A percentile compares a stretch with the other conserved stretches of the same genome.
Conservation (phyloP, 441 rosid genomes). For the Pelargonium fulgidum region DNA sequence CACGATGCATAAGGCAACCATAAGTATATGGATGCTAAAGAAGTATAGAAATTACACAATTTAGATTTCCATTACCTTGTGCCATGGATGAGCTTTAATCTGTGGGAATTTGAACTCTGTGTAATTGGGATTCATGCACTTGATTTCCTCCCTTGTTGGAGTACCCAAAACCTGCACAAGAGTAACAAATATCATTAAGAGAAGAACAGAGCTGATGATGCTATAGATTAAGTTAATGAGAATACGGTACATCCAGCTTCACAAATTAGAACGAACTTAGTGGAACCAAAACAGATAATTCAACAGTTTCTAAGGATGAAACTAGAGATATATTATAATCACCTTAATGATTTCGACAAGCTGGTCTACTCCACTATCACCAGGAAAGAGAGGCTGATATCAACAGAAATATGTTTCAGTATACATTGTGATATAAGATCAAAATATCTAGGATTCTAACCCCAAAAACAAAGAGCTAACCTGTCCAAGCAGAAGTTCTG, state of each 20-base stretch:
- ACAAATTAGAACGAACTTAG: no score
- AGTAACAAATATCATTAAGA: slow-evolving; percentile 4
- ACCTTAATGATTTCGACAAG: slow-evolving; percentile 97
- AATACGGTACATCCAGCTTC: no score
- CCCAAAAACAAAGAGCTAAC: slow-evolving; percentile 28
- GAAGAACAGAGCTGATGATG: background rate
- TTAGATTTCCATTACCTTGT: slow-evolving; percentile 34
- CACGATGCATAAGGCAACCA: slow-evolving; percentile 3
- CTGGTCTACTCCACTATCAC: slow-evolving; percentile 97
- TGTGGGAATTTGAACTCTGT: slow-evolving; percentile 59
- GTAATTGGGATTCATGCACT: slow-evolving; percentile 98
- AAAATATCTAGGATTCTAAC: background rate
- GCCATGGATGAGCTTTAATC: no score
- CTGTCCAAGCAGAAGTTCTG: slow-evolving; percentile 93
- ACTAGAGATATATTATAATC: slow-evolving; percentile 7
- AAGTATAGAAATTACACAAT: background rate
- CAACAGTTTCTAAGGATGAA: background rate
- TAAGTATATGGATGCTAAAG: background rate
- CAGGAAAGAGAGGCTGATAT: slow-evolving; percentile 57
- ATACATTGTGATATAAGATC: background rate
- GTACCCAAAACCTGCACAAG: slow-evolving; percentile 78
- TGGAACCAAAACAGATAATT: no score
- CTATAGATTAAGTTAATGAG: no score
- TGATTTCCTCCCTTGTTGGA: slow-evolving; percentile 94
- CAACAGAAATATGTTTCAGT: slow-evolving; percentile 1